Evolutionary conservation across 495 filamentous ascomycete genomes (phyloP).

Genomic region (Penicillium cinerascens): DNA sequence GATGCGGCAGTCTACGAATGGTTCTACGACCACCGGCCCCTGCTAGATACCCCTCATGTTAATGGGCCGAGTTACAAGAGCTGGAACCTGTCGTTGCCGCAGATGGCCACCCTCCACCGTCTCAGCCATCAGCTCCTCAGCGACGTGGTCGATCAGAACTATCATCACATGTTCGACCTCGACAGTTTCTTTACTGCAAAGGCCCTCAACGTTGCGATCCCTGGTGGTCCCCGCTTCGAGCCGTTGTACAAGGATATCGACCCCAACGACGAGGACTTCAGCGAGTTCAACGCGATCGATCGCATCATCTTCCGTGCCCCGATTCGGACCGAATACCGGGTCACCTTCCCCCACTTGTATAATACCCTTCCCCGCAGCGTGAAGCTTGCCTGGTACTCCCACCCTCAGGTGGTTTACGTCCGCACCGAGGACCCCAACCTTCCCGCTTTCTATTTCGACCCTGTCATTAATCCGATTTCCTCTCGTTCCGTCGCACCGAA

Average conservation of each 20-base stretch:
- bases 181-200: slow-evolving; percentile 96
- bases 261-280: slow-evolving; percentile 98
- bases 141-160: slow-evolving; percentile 93
- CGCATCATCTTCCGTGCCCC: slow-evolving; percentile 98
- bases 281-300: slow-evolving; percentile 99
- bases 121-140: slow-evolving; percentile 88
- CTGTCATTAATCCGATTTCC: slow-evolving; percentile 95
- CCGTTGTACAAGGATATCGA: slow-evolving; percentile 99
- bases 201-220: slow-evolving; percentile 93
- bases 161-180: slow-evolving; percentile 96
- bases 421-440: slow-evolving; percentile 83
- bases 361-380: slow-evolving; percentile 96
- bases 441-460: slow-evolving; percentile 97
- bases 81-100: slow-evolving; percentile 91
- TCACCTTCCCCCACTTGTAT: slow-evolving; percentile 92
- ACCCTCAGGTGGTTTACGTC: slow-evolving; percentile 90
- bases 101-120: slow-evolving; percentile 94
- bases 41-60: slow-evolving; percentile 88
- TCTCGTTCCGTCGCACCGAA: slow-evolving; percentile 91
- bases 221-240: slow-evolving; percentile 95
- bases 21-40: slow-evolving; percentile 95
- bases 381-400: slow-evolving; percentile 87
- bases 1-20: slow-evolving; percentile 89
- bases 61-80: slow-evolving; percentile 96
- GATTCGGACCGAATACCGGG: slow-evolving; percentile 93